Base-by-base conservation (phyloP, 352 stramenopile species). In the Globisporangium cylindrosporum region DNA sequence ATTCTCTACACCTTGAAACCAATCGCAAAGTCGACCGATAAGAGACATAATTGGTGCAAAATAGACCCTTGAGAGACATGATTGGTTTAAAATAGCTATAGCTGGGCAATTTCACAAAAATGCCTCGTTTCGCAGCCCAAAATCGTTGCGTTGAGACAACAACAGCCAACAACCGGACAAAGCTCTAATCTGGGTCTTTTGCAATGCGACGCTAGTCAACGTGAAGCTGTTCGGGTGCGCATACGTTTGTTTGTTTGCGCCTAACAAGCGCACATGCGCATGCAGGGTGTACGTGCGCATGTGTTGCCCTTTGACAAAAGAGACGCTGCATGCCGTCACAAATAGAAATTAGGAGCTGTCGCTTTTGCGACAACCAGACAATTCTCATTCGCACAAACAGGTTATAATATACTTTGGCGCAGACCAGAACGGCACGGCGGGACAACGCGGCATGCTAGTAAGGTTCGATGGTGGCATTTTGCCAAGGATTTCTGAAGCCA, bases 81-180 rank as follows among this genome's bases (percentile, higher is more conserved):
- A 61, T 61, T 48, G 29, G 55, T 32, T 48, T 4, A 43, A 61
- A 61, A 41, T 60, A 60, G 18, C 46, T n/a, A 43, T 9, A 49
- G 0, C 56, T 62, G n/a, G 14, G 43, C 36, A 43, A 43, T 43
- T n/a, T 60, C 54, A 25, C 54, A 25, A 24, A 25, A 55, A 32
- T 32, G 29, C 4, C 4, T n/a, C 7, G 5, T 55, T 24, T 14
- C 8, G n/a, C 8, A 55, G n/a, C 6, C 8, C 7, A n/a, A 22
- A 49, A 49, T 56, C 22, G n/a, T 56, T 25, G 18, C n/a, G 18
- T 62, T 62, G 57, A 24, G 57, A 48, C 57, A 53, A 15, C 57
- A 20, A 25, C 55, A 25, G 10, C 8, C 29, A 25, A 7, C n/a
- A 55, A 24, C 48, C 0, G 1, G 41, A n/a, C 41, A 49, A 49